Evolutionary conservation across 83 land plant species (phyloP), one percentile per base, ranked within the genome.

Genomic region (Thuja plicata): DNA sequence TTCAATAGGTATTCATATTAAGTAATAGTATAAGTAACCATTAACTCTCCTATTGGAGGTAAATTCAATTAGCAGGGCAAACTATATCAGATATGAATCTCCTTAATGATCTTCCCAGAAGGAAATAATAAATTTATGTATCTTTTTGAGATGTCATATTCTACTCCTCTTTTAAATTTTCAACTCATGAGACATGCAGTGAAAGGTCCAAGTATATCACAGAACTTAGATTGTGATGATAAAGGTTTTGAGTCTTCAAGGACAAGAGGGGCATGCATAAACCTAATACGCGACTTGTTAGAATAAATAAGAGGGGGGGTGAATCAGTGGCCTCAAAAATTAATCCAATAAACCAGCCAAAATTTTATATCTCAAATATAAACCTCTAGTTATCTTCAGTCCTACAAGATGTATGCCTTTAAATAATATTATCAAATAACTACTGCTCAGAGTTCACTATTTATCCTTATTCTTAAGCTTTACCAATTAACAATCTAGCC

Each of bases 221-320:
- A 83, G 19, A 27, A 46, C 55, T 45, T 35, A n/a, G n/a, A 12
- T 74, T 27, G 32, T 45, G 55, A 32, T 83, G n/a, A 41, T 41
- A 43, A 83, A 83, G 16, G 48, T 27, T 32, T 74, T 74, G 27
- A 46, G 30, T 27, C 1, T 74, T 74, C 9, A n/a, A 11, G 15
- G 48, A 83, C n/a, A 3, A n/a, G 48, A 45, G 85, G 55, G 54
- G 43, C 48, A 38, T 34, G 43, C 15, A 34, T 82, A 88, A 16
- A 96, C 99, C 99, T 97, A 98, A 92, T 97, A 97, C 40, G 99
- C 92, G 5, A 97, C n/a, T n/a, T n/a, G n/a, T n/a, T n/a, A n/a
- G n/a, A n/a, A n/a, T n/a, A n/a, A n/a, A n/a, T n/a, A n/a, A n/a
- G n/a, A n/a, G n/a, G n/a, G n/a, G n/a, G n/a, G n/a, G n/a, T n/a